These are phyloP conservation scores for Irpex sp. DNA, from an alignment of 1,284 basidiomycete genomes.

Conservation along the genomic window DNA sequence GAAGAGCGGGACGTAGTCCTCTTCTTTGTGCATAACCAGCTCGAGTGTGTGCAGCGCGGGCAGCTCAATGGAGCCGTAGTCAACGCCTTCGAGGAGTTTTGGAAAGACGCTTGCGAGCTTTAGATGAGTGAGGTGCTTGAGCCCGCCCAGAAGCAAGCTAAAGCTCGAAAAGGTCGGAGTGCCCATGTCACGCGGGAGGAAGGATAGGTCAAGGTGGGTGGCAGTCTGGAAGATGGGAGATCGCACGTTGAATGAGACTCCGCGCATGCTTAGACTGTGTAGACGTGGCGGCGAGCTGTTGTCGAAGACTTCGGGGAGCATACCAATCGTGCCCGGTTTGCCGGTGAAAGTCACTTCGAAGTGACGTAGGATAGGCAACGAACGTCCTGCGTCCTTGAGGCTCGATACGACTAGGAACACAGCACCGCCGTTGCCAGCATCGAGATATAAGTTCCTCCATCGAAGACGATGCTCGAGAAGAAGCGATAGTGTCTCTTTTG, in stretches of 20 bases:
- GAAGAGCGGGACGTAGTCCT: conserved; percentile 6
- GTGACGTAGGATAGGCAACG: conserved; percentile 1
- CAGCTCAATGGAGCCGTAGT: conserved; percentile 6
- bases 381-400: neutral
- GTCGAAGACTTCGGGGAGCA: conserved; percentile 5
- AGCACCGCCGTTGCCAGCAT: neutral
- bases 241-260: conserved; percentile 3
- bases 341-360: conserved; percentile 7
- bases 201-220: conserved; percentile 8
- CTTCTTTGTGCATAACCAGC: conserved; percentile 5
- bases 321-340: neutral
- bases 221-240: conserved; percentile 2
- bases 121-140: conserved; percentile 7
- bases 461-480: neutral
- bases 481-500: neutral
- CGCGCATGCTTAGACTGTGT: conserved; percentile 4
- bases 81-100: neutral
- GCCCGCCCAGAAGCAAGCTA: conserved; percentile 2
- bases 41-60: conserved; percentile 5
- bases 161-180: conserved; percentile 5
- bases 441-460: conserved; percentile 1
- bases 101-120: conserved; percentile 10
- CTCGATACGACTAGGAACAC: conserved; percentile 7
- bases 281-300: neutral
- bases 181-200: conserved; percentile 2